Percentiles rank a stretch among this genome's conserved stretches.
These are phyloP conservation scores for Stentor coeruleus DNA, from an alignment of 73 alveolate genomes.

Conservation along the genomic window DNA sequence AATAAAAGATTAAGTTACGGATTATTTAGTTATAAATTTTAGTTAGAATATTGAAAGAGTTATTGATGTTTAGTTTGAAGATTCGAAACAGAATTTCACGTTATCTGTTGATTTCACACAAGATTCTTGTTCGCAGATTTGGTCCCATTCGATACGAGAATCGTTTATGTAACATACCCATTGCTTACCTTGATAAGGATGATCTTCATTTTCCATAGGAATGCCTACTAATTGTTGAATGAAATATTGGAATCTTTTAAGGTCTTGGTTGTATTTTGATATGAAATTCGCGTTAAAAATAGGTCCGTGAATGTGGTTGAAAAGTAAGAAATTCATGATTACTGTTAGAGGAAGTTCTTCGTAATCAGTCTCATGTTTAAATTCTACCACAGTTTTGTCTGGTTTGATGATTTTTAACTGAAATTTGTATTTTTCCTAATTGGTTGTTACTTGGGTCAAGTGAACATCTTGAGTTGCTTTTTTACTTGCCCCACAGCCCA, in stretches of 20 bases:
- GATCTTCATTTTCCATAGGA: constrained; percentile 55
- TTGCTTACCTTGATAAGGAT: constrained; percentile 57
- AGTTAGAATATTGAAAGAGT: no score
- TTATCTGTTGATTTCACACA: neutral
- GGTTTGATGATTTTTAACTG: no score
- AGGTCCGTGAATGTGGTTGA: constrained; percentile 50
- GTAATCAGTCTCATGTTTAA: neutral
- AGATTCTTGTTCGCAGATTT: neutral
- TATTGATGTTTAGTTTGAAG: no score
- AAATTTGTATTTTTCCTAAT: no score
- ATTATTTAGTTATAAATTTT: no score
- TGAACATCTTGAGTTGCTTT: no score
- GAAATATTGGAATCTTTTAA: constrained; percentile 59
- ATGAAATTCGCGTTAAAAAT: constrained; percentile 70
- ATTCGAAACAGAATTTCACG: neutral
- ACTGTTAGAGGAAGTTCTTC: neutral
- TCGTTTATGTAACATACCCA: constrained; percentile 73
- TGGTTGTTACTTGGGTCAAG: no score
- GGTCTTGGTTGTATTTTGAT: constrained; percentile 38
- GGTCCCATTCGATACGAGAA: constrained; percentile 56
- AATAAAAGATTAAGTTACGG: no score
- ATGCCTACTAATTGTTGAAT: constrained; percentile 56
- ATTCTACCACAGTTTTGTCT: no score
- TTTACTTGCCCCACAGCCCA: no score
- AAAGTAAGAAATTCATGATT: constrained; percentile 58